Conservation (phyloP, 1,139 yeast species). For the Yamadazyma kanchanaburiensis region DNA sequence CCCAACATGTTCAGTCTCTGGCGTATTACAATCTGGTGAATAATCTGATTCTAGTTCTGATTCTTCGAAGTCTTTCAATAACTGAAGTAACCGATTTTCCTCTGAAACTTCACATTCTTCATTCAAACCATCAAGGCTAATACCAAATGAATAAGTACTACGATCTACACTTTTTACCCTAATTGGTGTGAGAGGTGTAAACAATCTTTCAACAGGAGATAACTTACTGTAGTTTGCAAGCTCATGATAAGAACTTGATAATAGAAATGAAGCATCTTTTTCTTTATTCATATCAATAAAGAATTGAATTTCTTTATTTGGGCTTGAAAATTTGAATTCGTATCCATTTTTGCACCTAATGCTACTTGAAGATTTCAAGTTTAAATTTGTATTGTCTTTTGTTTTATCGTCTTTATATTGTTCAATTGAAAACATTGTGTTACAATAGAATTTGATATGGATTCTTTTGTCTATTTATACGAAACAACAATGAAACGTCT, state of each 20-base stretch:
- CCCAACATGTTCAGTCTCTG: constrained; percentile 1
- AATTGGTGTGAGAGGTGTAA: constrained; percentile 7
- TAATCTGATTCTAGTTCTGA: neutral
- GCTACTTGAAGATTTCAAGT: too few species aligned
- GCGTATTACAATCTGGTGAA: neutral
- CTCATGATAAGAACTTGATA: constrained; percentile 3
- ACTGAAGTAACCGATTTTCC: neutral
- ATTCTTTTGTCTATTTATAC: too few species aligned
- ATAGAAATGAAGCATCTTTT: constrained; percentile 1
- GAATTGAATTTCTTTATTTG: constrained; percentile 2
- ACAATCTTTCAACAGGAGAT: constrained; percentile 4
- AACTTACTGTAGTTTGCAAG: constrained; percentile 2
- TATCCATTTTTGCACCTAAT: too few species aligned
- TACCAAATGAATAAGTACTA: neutral
- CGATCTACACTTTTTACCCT: neutral
- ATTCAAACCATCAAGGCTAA: neutral
- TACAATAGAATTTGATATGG: too few species aligned
- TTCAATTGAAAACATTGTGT: too few species aligned
- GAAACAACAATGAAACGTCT: too few species aligned
- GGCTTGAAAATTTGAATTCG: too few species aligned
- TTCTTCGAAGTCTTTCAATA: neutral
- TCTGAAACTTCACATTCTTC: neutral
- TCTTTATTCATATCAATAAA: constrained; percentile 3
- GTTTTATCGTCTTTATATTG: too few species aligned
- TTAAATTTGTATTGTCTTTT: too few species aligned